Evolutionary conservation across 2,329 filamentous ascomycete species (phyloP).

Genomic region (Lecanicillium sp.): DNA sequence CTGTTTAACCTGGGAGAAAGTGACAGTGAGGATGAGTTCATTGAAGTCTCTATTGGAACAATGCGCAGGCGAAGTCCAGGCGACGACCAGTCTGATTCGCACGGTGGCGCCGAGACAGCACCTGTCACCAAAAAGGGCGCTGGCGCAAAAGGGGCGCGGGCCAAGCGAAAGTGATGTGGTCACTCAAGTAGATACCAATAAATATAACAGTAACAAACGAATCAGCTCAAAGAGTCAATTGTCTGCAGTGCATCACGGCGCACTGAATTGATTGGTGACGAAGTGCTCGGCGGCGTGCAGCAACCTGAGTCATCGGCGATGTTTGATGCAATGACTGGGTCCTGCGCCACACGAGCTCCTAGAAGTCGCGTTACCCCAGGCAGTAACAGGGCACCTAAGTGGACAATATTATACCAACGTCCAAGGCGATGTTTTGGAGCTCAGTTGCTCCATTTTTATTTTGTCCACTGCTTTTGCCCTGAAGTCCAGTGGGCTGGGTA

Average conservation of each 20-base stretch:
- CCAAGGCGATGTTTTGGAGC: no score
- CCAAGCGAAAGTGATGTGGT: constrained; percentile 30
- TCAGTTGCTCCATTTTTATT: not conserved
- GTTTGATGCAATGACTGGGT: not conserved
- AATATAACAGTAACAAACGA: no score
- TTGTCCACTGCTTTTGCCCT: constrained; percentile 1
- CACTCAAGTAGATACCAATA: not conserved
- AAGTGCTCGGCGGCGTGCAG: not conserved
- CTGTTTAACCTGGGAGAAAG: constrained; percentile 88
- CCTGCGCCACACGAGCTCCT: no score
- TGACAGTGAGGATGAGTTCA: constrained; percentile 87
- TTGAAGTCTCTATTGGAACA: constrained; percentile 64
- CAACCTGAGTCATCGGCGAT: constrained; percentile 15
- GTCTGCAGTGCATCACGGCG: not conserved
- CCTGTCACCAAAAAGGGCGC: constrained; percentile 30
- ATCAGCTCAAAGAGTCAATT: no score
- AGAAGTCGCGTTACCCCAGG: constrained; percentile 6
- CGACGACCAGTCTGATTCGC: constrained; percentile 54
- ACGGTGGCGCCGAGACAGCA: constrained; percentile 42
- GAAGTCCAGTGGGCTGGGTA: constrained; percentile 1
- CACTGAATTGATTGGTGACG: not conserved
- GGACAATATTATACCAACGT: constrained; percentile 1
- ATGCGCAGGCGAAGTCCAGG: constrained; percentile 81
- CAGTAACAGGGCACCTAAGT: not conserved
- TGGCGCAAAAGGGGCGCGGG: constrained; percentile 27